Evolutionary conservation across 2,329 filamentous ascomycete genomes (phyloP).

Genomic region (Neopestalotiopsis clavispora): DNA sequence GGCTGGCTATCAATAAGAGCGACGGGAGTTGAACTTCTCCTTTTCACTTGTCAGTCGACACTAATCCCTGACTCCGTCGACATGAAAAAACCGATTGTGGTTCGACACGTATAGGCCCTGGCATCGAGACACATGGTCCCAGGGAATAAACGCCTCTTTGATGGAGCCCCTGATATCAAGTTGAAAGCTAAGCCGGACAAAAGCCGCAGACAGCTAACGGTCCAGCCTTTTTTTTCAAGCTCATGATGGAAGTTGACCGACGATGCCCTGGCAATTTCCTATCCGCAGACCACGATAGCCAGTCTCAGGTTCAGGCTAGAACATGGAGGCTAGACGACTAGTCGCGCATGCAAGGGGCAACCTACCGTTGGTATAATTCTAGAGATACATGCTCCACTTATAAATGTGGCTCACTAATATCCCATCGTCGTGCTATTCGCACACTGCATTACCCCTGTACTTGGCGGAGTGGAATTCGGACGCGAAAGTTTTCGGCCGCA

Average conservation of each 20-base stretch:
- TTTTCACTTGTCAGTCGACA: not conserved
- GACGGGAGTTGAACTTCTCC: not conserved
- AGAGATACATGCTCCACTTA: not conserved
- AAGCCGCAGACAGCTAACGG: not conserved
- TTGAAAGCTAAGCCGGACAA: not conserved
- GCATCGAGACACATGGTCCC: not conserved
- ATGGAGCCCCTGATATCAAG: conserved; percentile 1
- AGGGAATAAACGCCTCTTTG: not conserved
- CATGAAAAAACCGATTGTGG: not conserved
- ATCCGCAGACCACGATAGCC: not conserved
- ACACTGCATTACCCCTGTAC: not conserved
- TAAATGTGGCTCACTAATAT: conserved; percentile 3
- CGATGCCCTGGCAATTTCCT: not conserved
- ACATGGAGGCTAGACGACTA: not conserved
- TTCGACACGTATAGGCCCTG: not conserved
- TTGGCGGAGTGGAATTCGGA: not conserved
- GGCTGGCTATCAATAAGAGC: not conserved
- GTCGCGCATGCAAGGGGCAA: not conserved
- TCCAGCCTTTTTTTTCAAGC: not conserved
- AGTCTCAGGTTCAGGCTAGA: conserved; percentile 1
- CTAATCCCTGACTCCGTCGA: not conserved
- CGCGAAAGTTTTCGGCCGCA: not conserved
- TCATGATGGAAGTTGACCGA: not conserved
- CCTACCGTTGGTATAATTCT: not conserved
- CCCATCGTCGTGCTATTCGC: not conserved